phyloP scores from a whole-genome alignment of 495 filamentous ascomycete genomes.

The Massariosphaeria phaeospora region DNA sequence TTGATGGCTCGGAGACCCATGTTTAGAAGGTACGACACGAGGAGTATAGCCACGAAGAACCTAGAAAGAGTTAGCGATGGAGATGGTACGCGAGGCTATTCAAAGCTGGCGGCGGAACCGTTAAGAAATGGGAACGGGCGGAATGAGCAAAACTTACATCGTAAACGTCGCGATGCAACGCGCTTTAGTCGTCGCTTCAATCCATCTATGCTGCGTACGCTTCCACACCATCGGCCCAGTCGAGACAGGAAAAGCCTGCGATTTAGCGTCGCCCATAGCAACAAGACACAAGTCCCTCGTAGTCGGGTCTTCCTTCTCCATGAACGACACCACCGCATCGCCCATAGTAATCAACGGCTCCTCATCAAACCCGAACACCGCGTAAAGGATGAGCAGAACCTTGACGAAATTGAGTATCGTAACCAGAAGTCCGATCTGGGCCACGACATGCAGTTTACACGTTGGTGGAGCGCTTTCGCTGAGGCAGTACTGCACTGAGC shows the following conservation, averaged over 20 bases:
- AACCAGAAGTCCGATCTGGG: slow-evolving; percentile 42
- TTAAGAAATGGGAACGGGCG: too few species aligned
- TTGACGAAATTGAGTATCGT: slow-evolving; percentile 43
- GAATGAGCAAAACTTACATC: background rate
- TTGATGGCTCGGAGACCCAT: background rate
- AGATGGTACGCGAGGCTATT: too few species aligned
- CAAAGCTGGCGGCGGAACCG: too few species aligned
- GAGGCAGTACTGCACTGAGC: slow-evolving; percentile 42
- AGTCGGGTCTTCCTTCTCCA: slow-evolving; percentile 30
- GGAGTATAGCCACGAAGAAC: background rate
- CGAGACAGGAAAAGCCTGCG: background rate
- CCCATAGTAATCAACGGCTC: slow-evolving; percentile 47
- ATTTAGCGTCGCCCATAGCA: background rate
- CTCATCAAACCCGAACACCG: slow-evolving; percentile 30
- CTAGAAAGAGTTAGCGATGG: background rate
- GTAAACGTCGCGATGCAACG: background rate
- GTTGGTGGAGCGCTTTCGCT: slow-evolving; percentile 33
- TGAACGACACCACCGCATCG: slow-evolving; percentile 49
- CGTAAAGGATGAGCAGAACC: slow-evolving; percentile 39
- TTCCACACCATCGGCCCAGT: background rate
- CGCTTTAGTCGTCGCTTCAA: background rate
- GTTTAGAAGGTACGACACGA: background rate
- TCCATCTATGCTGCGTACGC: background rate
- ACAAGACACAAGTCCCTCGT: slow-evolving; percentile 5
- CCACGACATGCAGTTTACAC: slow-evolving; percentile 46